Percentiles rank a stretch among this genome's conserved stretches.
phyloP scores from a whole-genome alignment of 306 rosid genomes.

The Styphnolobium japonicum region DNA sequence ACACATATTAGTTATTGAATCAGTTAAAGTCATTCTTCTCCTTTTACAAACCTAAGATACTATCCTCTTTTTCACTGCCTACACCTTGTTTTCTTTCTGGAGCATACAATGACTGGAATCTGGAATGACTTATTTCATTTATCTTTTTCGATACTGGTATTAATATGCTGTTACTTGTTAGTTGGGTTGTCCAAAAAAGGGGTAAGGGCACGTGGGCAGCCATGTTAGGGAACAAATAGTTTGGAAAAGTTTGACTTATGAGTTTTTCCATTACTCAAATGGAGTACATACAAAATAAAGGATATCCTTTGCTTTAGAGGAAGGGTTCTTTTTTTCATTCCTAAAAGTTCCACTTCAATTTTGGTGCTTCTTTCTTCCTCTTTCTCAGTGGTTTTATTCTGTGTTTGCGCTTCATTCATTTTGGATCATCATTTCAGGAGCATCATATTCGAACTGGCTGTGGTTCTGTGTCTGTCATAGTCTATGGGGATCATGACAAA shows the following conservation, averaged over 20 bases:
- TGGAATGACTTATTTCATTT: slow-evolving; percentile 39
- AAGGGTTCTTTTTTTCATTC: slow-evolving; percentile 15
- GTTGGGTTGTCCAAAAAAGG: slow-evolving; percentile 42
- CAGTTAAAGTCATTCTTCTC: slow-evolving; percentile 22
- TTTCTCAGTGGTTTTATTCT: neutral
- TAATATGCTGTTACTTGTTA: slow-evolving; percentile 35
- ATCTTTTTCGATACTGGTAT: slow-evolving; percentile 31
- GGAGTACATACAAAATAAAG: slow-evolving; percentile 29
- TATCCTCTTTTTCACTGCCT: slow-evolving; percentile 39
- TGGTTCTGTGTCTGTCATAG: slow-evolving; percentile 86
- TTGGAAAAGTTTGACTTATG: slow-evolving; percentile 28
- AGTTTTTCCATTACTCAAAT: slow-evolving; percentile 28
- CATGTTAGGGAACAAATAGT: slow-evolving; percentile 39
- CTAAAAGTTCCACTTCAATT: slow-evolving; percentile 12
- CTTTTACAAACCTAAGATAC: slow-evolving; percentile 34
- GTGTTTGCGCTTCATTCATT: slow-evolving; percentile 3
- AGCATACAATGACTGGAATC: slow-evolving; percentile 37
- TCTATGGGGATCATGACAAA: slow-evolving; percentile 85
- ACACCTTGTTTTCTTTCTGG: slow-evolving; percentile 23
- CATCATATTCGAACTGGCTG: slow-evolving; percentile 71
- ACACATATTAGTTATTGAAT: slow-evolving; percentile 19
- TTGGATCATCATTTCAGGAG: slow-evolving; percentile 57
- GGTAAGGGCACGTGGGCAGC: slow-evolving; percentile 57
- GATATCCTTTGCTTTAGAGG: slow-evolving; percentile 36
- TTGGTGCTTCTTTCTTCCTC: neutral